A percentile compares a stretch with the other conserved stretches of the same genome.
These are phyloP conservation scores for Hagleromyces aurorensis DNA, from an alignment of 805 yeast species.

Conservation along the genomic window DNA sequence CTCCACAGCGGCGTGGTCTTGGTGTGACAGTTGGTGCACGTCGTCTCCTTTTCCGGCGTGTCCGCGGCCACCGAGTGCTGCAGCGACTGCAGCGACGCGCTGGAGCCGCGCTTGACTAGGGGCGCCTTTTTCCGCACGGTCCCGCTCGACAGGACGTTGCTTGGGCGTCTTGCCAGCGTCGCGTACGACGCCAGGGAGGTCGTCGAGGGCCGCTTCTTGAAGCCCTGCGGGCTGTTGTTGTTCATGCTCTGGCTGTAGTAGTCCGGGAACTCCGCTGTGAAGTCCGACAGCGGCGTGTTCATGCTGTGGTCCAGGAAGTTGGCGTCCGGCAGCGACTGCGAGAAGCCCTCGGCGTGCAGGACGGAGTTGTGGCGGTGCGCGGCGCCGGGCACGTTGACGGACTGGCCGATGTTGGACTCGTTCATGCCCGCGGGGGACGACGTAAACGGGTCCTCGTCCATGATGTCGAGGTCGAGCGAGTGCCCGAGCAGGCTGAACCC, in stretches of 20 bases:
- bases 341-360: slow-evolving; percentile 3
- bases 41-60: slow-evolving; percentile 20
- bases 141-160: no score
- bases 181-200: no score
- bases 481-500: slow-evolving; percentile 6
- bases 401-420: slow-evolving; percentile 1
- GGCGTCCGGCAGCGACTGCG: neutral
- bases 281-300: no score
- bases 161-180: no score
- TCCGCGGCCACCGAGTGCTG: slow-evolving; percentile 1
- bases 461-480: no score
- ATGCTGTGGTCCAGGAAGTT: slow-evolving; percentile 1
- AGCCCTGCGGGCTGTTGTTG: no score
- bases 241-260: no score
- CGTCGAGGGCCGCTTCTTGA: no score
- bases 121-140: no score
- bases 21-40: slow-evolving; percentile 84
- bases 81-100: slow-evolving; percentile 1
- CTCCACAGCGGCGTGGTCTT: slow-evolving; percentile 92
- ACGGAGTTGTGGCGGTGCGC: neutral
- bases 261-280: no score
- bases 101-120: slow-evolving; percentile 1
- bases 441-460: no score
- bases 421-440: slow-evolving; percentile 6
- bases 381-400: neutral